Evolutionary conservation across 192 early-diverging fungal genomes (phyloP).

Genomic region (Coemansia interrupta): DNA sequence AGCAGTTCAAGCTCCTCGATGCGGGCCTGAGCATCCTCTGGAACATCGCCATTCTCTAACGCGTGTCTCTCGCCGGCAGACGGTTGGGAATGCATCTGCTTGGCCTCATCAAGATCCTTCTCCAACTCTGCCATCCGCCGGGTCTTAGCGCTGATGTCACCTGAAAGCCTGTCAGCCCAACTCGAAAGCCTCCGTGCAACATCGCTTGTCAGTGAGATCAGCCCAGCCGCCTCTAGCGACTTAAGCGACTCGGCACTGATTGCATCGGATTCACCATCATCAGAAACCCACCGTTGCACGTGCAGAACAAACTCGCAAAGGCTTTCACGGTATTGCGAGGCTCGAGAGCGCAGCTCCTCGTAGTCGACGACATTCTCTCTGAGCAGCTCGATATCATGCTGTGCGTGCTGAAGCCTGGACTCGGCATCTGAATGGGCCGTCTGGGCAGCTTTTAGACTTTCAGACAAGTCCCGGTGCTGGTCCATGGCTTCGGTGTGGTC

Average conservation of each 20-base stretch:
- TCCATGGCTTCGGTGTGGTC: constrained; percentile 22
- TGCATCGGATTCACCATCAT: constrained; percentile 5
- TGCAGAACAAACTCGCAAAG: constrained; percentile 8
- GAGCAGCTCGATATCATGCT: constrained; percentile 34
- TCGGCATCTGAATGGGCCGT: constrained; percentile 17
- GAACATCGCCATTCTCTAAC: background rate
- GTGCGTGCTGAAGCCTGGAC: constrained; percentile 20
- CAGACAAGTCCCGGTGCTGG: constrained; percentile 1
- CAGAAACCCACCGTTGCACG: constrained; percentile 9
- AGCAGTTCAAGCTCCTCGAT: constrained; percentile 56
- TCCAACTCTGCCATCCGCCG: constrained; percentile 8
- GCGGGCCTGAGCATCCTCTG: constrained; percentile 47
- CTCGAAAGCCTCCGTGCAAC: background rate
- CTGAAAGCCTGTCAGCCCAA: constrained; percentile 6
- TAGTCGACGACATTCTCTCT: constrained; percentile 35
- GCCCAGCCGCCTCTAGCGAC: constrained; percentile 1
- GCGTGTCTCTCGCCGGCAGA: background rate
- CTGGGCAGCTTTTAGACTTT: constrained; percentile 7
- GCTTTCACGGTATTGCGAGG: constrained; percentile 5
- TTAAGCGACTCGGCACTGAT: background rate
- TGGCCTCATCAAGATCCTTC: constrained; percentile 4
- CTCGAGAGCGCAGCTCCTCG: constrained; percentile 19
- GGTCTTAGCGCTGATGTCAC: constrained; percentile 8
- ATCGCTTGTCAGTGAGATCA: background rate
- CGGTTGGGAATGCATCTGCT: constrained; percentile 2